These are phyloP conservation scores for Hirschioporus abietinus DNA, from an alignment of 768 basidiomycete genomes.

Conservation along the genomic window DNA sequence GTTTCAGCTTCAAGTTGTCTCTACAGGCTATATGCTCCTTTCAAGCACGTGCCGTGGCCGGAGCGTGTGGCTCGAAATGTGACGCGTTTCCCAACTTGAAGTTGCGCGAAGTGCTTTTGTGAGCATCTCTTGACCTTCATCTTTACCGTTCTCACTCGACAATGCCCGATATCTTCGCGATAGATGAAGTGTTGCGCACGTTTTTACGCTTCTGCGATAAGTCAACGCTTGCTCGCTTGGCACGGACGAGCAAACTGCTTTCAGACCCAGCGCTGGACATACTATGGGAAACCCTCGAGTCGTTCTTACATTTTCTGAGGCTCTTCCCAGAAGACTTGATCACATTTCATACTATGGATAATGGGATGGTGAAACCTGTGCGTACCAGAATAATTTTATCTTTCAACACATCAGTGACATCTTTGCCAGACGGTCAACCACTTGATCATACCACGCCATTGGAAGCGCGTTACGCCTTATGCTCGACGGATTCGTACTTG, in stretches of 20 bases:
- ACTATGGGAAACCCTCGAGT: neutral
- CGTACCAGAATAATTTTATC: neutral
- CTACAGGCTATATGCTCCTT: too few relatives aligned
- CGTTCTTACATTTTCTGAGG: neutral
- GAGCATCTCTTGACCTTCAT: neutral
- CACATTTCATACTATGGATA: neutral
- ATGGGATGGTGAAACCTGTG: neutral
- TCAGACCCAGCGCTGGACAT: constrained; percentile 1
- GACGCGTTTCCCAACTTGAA: too few relatives aligned
- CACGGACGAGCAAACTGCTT: neutral
- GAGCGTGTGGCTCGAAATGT: too few relatives aligned
- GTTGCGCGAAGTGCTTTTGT: too few relatives aligned
- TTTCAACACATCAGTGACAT: neutral
- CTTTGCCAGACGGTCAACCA: constrained; percentile 1
- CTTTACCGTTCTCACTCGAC: neutral
- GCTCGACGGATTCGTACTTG: neutral
- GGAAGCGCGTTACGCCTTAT: neutral
- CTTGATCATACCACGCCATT: constrained; percentile 1
- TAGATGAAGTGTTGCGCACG: neutral
- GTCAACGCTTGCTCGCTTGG: neutral
- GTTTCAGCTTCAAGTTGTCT: too few relatives aligned
- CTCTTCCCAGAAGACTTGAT: constrained; percentile 1
- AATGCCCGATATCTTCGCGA: neutral
- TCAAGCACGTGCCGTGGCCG: too few relatives aligned
- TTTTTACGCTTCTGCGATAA: constrained; percentile 1